phyloP scores from a whole-genome alignment of 768 basidiomycete genomes.

The Lentinula sp. region DNA sequence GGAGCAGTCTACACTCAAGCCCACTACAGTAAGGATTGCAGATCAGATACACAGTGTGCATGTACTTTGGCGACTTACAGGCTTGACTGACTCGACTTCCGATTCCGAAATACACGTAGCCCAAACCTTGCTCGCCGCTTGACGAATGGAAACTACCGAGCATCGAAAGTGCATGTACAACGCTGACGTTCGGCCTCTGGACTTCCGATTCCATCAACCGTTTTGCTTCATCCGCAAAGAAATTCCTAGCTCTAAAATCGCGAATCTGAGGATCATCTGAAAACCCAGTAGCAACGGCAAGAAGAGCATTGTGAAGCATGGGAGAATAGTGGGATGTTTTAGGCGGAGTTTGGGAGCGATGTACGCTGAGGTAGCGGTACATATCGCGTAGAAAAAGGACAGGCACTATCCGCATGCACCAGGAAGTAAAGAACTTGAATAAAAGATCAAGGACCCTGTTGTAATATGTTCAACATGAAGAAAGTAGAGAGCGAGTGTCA shows the following conservation, averaged over 20 bases:
- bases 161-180: conserved; percentile 15
- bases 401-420: conserved; percentile 33
- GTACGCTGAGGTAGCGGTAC: conserved; percentile 26
- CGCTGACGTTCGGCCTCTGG: conserved; percentile 13
- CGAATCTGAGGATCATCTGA: conserved; percentile 13
- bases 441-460: conserved; percentile 28
- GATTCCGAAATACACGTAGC: conserved; percentile 17
- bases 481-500: not conserved
- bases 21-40: conserved; percentile 21
- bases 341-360: conserved; percentile 16
- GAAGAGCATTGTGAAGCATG: conserved; percentile 45
- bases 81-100: conserved; percentile 32
- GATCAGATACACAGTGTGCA: not conserved
- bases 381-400: conserved; percentile 35
- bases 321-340: conserved; percentile 41
- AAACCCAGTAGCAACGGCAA: conserved; percentile 17
- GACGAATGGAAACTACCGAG: conserved; percentile 14
- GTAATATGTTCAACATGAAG: not conserved
- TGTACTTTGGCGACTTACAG: conserved; percentile 19
- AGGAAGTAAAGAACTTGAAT: conserved; percentile 33
- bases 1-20: conserved; percentile 31
- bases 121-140: conserved; percentile 12
- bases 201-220: conserved; percentile 11
- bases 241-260: conserved; percentile 9
- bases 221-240: conserved; percentile 12